phyloP scores from a whole-genome alignment of 352 stramenopile genomes.

The Globisporangium nodosum region DNA sequence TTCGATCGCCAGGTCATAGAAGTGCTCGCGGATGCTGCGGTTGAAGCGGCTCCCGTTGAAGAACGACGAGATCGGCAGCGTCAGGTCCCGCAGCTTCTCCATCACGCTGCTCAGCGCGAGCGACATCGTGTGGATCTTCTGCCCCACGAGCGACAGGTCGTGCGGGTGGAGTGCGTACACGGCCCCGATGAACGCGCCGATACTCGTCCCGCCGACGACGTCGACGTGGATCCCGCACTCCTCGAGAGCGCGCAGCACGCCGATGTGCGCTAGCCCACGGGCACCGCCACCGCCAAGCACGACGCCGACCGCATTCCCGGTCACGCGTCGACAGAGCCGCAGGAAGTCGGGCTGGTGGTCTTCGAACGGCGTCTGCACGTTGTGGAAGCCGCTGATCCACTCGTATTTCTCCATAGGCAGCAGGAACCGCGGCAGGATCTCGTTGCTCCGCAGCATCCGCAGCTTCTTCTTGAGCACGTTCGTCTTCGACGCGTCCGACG shows the following conservation, averaged over 20 bases:
- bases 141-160: constrained; percentile 48
- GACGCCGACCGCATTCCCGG: constrained; percentile 89
- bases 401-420: constrained; percentile 82
- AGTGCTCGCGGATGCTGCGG: constrained; percentile 55
- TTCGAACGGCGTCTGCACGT: constrained; percentile 75
- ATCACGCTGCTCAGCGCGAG: constrained; percentile 58
- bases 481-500: constrained; percentile 41
- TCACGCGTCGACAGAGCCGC: constrained; percentile 87
- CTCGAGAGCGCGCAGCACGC: constrained; percentile 89
- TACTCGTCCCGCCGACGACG: constrained; percentile 91
- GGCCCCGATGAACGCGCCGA: constrained; percentile 81
- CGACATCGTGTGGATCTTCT: constrained; percentile 54
- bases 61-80: constrained; percentile 85
- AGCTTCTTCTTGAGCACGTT: constrained; percentile 56
- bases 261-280: constrained; percentile 91
- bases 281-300: constrained; percentile 93
- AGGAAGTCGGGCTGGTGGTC: constrained; percentile 73
- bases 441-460: constrained; percentile 46
- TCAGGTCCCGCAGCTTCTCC: constrained; percentile 81
- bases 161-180: constrained; percentile 78
- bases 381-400: constrained; percentile 85
- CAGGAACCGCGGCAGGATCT: constrained; percentile 60
- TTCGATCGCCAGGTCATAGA: constrained; percentile 78
- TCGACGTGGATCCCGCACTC: constrained; percentile 92
- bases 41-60: constrained; percentile 88